Percentiles rank a stretch among this genome's conserved stretches.
Conservation (phyloP, 1,139 yeast genomes). For the Yamadazyma taylorii region DNA sequence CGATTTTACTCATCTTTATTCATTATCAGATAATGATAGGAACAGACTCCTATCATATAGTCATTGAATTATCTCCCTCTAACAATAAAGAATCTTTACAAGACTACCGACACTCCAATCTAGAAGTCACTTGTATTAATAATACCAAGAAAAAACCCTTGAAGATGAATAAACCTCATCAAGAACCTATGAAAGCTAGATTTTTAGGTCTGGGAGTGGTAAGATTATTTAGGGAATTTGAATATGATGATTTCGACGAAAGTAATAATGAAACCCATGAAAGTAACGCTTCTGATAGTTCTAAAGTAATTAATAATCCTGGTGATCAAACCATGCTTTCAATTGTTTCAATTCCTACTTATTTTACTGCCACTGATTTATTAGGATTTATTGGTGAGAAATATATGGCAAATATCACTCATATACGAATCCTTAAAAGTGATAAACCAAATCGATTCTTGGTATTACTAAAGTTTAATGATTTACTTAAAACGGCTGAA, state of each 20-base stretch:
- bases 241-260: constrained; percentile 15
- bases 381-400: constrained; percentile 75
- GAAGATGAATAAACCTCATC: constrained; percentile 17
- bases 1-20: neutral
- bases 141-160: constrained; percentile 16
- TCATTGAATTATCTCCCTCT: constrained; percentile 27
- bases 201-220: constrained; percentile 74
- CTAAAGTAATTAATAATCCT: constrained; percentile 11
- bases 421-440: constrained; percentile 70
- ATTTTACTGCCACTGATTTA: constrained; percentile 82
- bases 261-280: constrained; percentile 5
- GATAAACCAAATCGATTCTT: constrained; percentile 69
- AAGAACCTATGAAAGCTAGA: constrained; percentile 55
- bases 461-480: constrained; percentile 74
- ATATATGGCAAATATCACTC: constrained; percentile 58
- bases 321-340: constrained; percentile 71
- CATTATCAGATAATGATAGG: constrained; percentile 34
- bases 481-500: constrained; percentile 51
- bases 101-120: constrained; percentile 36
- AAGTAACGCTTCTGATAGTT: constrained; percentile 6
- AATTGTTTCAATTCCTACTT: constrained; percentile 83
- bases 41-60: constrained; percentile 42
- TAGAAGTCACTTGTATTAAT: constrained; percentile 33
- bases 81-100: constrained; percentile 8
- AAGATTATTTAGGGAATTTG: constrained; percentile 59